A percentile compares a stretch with the other conserved stretches of the same genome.
These are phyloP conservation scores for Calendula officinalis DNA, from an alignment of 129 eudicot genomes.

Conservation along the genomic window DNA sequence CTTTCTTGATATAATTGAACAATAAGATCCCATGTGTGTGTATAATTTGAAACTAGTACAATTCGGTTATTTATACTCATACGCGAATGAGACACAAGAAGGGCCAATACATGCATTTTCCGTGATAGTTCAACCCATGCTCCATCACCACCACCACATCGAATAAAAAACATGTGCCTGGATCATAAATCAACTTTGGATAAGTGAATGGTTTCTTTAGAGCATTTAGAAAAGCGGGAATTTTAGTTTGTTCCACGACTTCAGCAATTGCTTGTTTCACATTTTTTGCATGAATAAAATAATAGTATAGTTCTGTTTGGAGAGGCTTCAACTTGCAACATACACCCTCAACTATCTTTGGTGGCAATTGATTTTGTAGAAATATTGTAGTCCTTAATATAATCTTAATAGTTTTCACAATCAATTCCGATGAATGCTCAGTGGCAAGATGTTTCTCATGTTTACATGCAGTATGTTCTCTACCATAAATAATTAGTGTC, in stretches of 20 bases:
- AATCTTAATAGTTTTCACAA: constrained; percentile 95
- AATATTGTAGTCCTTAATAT: constrained; percentile 88
- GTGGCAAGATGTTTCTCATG: constrained; percentile 71
- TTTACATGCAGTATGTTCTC: constrained; percentile 91
- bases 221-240: constrained; percentile 88
- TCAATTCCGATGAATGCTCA: constrained; percentile 84
- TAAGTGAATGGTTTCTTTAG: constrained; percentile 97
- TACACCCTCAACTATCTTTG: constrained; percentile 96
- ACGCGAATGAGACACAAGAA: constrained; percentile 77
- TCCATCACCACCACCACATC: constrained; percentile 99
- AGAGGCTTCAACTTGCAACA: constrained; percentile 95
- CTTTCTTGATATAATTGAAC: constrained; percentile 95
- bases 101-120: constrained; percentile 92
- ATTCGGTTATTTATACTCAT: constrained; percentile 89
- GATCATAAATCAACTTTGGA: constrained; percentile 97
- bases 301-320: constrained; percentile 74
- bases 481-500: constrained; percentile 80
- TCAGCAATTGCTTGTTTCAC: constrained; percentile 79
- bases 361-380: constrained; percentile 92
- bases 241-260: constrained; percentile 69
- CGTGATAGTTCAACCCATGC: constrained; percentile 95
- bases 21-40: constrained; percentile 98
- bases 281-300: constrained; percentile 92
- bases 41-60: constrained; percentile 95
- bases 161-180: constrained; percentile 53